phyloP scores from a whole-genome alignment of 306 rosid species.

The Rosa multiflora region DNA sequence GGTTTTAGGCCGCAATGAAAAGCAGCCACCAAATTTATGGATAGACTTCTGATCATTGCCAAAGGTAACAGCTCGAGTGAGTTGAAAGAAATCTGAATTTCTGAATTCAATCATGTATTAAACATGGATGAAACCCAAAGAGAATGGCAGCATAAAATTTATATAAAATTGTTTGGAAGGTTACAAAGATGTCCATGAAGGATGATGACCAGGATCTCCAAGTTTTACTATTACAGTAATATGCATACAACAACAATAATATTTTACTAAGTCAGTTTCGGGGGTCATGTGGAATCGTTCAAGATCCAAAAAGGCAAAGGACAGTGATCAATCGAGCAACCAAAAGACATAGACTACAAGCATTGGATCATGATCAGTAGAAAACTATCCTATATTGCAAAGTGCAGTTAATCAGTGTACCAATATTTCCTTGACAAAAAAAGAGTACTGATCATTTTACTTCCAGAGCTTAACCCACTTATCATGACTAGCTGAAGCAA shows the following conservation, averaged over 20 bases:
- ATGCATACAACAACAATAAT: conserved; percentile 13
- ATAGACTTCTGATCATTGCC: not conserved
- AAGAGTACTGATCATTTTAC: conserved; percentile 31
- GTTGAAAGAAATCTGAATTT: not conserved
- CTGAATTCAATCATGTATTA: not conserved
- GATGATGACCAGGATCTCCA: not conserved
- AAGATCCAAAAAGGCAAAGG: conserved; percentile 9
- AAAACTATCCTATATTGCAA: conserved; percentile 30
- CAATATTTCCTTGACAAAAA: not conserved
- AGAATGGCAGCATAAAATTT: not conserved
- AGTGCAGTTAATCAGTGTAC: conserved; percentile 25
- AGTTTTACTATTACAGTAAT: conserved; percentile 10
- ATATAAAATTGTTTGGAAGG: not conserved
- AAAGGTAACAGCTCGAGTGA: not conserved
- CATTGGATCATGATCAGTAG: conserved; percentile 22
- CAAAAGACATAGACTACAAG: conserved; percentile 24
- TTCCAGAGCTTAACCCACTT: conserved; percentile 90
- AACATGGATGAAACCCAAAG: not conserved
- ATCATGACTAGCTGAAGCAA: conserved; percentile 95
- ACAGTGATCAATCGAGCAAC: conserved; percentile 20
- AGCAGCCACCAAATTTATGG: not conserved
- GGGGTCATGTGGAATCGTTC: conserved; percentile 24
- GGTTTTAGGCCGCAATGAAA: not conserved
- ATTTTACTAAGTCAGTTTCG: conserved; percentile 27
- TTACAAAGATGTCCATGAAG: conserved; percentile 9